These are phyloP conservation scores for Isabelozyma gotoi DNA, from an alignment of 805 yeast species.

Conservation along the genomic window DNA sequence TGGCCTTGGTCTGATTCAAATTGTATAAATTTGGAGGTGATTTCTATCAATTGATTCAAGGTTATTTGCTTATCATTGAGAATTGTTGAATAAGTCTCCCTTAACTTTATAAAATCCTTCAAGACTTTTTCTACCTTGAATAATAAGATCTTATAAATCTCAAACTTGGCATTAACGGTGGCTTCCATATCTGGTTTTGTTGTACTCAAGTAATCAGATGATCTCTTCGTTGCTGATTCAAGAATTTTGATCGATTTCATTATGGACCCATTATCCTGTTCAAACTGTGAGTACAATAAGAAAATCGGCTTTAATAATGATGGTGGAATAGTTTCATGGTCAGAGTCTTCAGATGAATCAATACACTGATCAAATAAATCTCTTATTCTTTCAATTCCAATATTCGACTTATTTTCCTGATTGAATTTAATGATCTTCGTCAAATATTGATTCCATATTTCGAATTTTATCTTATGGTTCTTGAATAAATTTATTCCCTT, in stretches of 20 bases:
- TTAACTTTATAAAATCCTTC: slow-evolving; percentile 13
- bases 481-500: slow-evolving; percentile 61
- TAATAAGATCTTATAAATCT: slow-evolving; percentile 15
- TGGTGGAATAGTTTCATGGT: slow-evolving; percentile 40
- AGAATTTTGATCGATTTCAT: slow-evolving; percentile 41
- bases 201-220: not conserved
- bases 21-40: slow-evolving; percentile 54
- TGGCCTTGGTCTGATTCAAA: slow-evolving; percentile 58
- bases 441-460: slow-evolving; percentile 72
- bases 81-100: slow-evolving; percentile 46
- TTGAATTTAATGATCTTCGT: slow-evolving; percentile 40
- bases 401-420: slow-evolving; percentile 5
- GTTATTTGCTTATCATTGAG: slow-evolving; percentile 43
- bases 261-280: slow-evolving; percentile 52
- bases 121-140: slow-evolving; percentile 4
- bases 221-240: slow-evolving; percentile 6
- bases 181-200: slow-evolving; percentile 6
- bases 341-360: slow-evolving; percentile 5
- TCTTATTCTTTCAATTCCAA: slow-evolving; percentile 40
- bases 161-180: slow-evolving; percentile 21
- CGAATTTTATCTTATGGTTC: slow-evolving; percentile 54
- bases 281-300: slow-evolving; percentile 60
- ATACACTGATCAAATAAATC: slow-evolving; percentile 71
- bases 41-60: slow-evolving; percentile 35
- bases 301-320: slow-evolving; percentile 48